Evolutionary conservation across 495 filamentous ascomycete genomes (phyloP).

Genomic region (Penicillium lagena): DNA sequence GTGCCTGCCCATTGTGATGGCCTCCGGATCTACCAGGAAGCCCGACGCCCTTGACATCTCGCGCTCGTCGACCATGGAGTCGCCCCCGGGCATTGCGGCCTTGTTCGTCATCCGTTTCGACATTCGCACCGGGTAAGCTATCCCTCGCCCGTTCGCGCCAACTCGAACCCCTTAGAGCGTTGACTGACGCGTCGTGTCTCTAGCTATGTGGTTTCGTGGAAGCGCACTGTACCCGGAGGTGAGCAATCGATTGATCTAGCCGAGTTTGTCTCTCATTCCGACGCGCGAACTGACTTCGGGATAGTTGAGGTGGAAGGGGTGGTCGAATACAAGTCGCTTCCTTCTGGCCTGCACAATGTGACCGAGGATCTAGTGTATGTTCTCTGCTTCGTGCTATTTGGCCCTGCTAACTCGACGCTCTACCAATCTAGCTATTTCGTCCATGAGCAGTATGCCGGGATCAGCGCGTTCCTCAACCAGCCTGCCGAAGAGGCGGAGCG

Average conservation of each 20-base stretch:
- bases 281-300: constrained; percentile 15
- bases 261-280: constrained; percentile 5
- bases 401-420: neutral
- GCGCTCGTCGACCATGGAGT: constrained; percentile 27
- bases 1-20: constrained; percentile 17
- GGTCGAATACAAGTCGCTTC: constrained; percentile 92
- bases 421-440: constrained; percentile 66
- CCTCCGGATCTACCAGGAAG: constrained; percentile 23
- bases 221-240: constrained; percentile 60
- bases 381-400: neutral
- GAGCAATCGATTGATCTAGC: constrained; percentile 12
- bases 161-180: no score
- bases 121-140: constrained; percentile 66
- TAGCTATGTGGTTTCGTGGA: constrained; percentile 82
- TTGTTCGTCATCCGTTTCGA: constrained; percentile 84
- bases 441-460: constrained; percentile 74
- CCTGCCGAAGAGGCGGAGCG: constrained; percentile 71
- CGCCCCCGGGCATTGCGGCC: constrained; percentile 66
- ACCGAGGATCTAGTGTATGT: constrained; percentile 75
- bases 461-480: constrained; percentile 87
- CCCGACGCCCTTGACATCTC: constrained; percentile 29
- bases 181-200: constrained; percentile 10
- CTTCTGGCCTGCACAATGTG: constrained; percentile 87
- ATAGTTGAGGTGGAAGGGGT: constrained; percentile 76
- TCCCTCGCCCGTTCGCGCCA: no score